Evolutionary conservation across 2,329 filamentous ascomycete species (phyloP).

Genomic region (Macrophomina pseudophaseolina): DNA sequence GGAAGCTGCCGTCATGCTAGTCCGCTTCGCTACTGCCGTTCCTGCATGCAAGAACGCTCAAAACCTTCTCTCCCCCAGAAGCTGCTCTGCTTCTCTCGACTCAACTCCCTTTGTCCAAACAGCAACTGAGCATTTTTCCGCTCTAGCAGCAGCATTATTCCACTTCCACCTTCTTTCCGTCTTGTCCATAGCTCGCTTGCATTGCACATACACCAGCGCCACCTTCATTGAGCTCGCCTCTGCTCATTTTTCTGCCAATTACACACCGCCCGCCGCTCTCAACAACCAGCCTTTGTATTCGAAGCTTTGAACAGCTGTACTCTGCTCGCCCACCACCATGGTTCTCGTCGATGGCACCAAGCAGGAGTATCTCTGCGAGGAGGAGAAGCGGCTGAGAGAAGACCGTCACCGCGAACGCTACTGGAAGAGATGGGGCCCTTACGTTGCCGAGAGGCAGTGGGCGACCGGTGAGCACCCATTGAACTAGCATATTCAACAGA

Average conservation of each 20-base stretch:
- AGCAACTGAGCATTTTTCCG: slow-evolving; percentile 1
- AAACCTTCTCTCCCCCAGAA: slow-evolving; percentile 16
- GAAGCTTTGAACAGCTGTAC: neutral
- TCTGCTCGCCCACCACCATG: slow-evolving; percentile 60
- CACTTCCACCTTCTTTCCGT: neutral
- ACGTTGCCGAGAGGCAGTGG: slow-evolving; percentile 94
- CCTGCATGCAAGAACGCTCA: slow-evolving; percentile 24
- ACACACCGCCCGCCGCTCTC: slow-evolving; percentile 8
- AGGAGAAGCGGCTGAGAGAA: slow-evolving; percentile 87
- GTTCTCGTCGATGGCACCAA: slow-evolving; percentile 77
- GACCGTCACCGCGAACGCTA: slow-evolving; percentile 84
- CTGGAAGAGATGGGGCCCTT: slow-evolving; percentile 98
- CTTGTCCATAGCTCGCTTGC: slow-evolving; percentile 22
- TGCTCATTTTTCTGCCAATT: neutral
- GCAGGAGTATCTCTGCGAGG: slow-evolving; percentile 84
- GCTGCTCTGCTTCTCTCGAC: neutral
- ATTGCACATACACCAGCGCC: slow-evolving; percentile 8
- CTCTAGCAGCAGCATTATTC: slow-evolving; percentile 13
- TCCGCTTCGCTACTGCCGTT: slow-evolving; percentile 22
- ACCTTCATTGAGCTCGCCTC: slow-evolving; percentile 15
- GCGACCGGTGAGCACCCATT: slow-evolving; percentile 73
- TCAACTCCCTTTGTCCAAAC: neutral
- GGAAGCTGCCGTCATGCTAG: slow-evolving; percentile 26
- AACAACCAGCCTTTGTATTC: slow-evolving; percentile 1
- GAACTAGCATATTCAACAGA: slow-evolving; percentile 11